Evolutionary conservation across 495 filamentous ascomycete species (phyloP).

Genomic region (Penicillium angulare): DNA sequence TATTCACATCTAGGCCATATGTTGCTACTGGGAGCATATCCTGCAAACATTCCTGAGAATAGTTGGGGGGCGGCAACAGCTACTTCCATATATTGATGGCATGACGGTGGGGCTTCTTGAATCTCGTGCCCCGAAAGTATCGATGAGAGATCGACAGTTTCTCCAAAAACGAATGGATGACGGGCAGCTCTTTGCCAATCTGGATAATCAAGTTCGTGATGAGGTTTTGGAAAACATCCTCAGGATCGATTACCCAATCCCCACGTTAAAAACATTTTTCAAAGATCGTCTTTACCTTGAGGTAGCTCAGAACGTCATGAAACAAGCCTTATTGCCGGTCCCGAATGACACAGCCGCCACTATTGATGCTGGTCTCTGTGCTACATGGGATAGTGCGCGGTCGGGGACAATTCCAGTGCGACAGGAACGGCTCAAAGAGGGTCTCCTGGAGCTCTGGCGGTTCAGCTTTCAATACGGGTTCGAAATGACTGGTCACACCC

Average conservation of each 20-base stretch:
- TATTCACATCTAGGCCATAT: background rate
- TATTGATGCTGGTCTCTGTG: background rate
- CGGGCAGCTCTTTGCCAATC: background rate
- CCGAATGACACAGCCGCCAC: background rate
- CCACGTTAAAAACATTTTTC: conserved; percentile 11
- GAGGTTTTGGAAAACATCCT: background rate
- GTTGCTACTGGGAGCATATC: conserved; percentile 2
- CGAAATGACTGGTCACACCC: background rate
- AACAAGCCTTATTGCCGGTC: background rate
- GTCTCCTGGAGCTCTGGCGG: conserved; percentile 4
- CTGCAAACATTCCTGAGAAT: background rate
- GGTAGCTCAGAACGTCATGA: conserved; percentile 6
- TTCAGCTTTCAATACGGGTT: conserved; percentile 3
- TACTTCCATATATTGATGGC: background rate
- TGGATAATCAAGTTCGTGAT: background rate
- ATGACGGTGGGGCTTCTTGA: background rate
- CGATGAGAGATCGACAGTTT: background rate
- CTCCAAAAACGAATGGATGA: conserved; percentile 1
- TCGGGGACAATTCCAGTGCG: background rate
- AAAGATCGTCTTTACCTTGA: conserved; percentile 9
- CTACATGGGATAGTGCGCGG: background rate
- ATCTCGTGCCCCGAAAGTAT: background rate
- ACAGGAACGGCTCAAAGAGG: background rate
- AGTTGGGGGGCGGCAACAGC: background rate
- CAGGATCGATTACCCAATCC: background rate